Conservation (phyloP, 129 eudicot species). For the Escallonia rubra region DNA sequence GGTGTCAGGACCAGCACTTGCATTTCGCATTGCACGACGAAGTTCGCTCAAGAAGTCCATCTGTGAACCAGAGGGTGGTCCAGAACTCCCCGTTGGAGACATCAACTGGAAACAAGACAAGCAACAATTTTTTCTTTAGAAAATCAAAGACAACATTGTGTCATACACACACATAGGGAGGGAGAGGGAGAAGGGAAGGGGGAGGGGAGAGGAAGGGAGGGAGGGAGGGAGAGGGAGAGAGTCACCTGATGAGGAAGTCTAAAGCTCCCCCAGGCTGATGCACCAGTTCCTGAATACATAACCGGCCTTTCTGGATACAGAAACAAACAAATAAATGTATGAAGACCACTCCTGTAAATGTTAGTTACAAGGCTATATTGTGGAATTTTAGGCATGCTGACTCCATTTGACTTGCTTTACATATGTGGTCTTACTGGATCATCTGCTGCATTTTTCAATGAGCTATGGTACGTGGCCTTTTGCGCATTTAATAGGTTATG, state of each 20-base stretch:
- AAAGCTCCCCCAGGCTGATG: constrained; percentile 74
- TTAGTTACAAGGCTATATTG: not conserved
- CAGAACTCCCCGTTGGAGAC: constrained; percentile 25
- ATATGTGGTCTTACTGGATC: too few species aligned
- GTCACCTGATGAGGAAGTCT: constrained; percentile 86
- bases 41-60: constrained; percentile 79
- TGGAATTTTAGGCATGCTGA: too few species aligned
- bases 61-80: constrained; percentile 41
- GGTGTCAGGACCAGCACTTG: constrained; percentile 44
- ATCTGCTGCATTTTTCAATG: too few species aligned
- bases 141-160: not conserved
- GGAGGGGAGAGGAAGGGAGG: not conserved
- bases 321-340: not conserved
- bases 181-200: not conserved
- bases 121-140: too few species aligned
- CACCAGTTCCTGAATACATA: constrained; percentile 56
- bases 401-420: too few species aligned
- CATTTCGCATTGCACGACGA: constrained; percentile 61
- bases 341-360: not conserved
- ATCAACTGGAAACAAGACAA: constrained; percentile 36
- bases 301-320: constrained; percentile 67
- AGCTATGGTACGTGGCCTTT: too few species aligned
- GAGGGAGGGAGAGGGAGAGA: not conserved
- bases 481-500: too few species aligned
- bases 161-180: too few species aligned